Evolutionary conservation across 2,329 filamentous ascomycete genomes (phyloP), one percentile per base, ranked within the genome.

Genomic region (Sporothrix variecibatus): DNA sequence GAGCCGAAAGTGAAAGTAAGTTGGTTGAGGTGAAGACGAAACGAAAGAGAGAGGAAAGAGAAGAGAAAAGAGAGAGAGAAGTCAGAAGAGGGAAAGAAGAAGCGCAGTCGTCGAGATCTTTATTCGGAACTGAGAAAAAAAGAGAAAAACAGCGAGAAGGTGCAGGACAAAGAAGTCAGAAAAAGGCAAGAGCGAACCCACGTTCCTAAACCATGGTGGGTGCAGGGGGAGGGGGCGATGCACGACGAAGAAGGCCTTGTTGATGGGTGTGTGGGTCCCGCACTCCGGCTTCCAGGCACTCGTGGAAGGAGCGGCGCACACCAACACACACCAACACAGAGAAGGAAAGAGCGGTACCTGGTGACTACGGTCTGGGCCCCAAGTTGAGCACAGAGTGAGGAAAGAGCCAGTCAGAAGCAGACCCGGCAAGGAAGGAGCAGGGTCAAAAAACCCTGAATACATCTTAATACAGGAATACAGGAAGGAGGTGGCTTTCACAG

Each of bases 171-270:
- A 72, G 60, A 64, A 72, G 20, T 31, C 17, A 71, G 46, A 28
- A 38, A 43, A 65, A 65, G n/a, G 34, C n/a, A 65, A 65, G 60
- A 65, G 60, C 34, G 62, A 43, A 60, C 12, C 56, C 56, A 40
- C 43, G 40, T 15, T 26, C n/a, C n/a, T 7, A 53, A 53, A 9
- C 51, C 51, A 56, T 26, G 51, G 26, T 23, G 23, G 26, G 70
- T 64, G 56, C 70, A 64, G 70, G 56, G 56, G 46, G 23, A 26
- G 49, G 71, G 71, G 60, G 58, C 71, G 60, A 72, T 58, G 60
- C 23, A 67, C 38, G 40, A 28, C 51, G 43, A 67, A 43, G 40
- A 53, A 8, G 53, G 28, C 43, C 26, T 31, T 58, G 46, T 62
- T 71, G 71, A 51, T 67, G 71, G 71, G 31, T 60, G 46, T 28